Percentiles rank a stretch among this genome's conserved stretches.
Conservation (phyloP, 225 moss, liverwort and hornwort species). For the Climacium dendroides region DNA sequence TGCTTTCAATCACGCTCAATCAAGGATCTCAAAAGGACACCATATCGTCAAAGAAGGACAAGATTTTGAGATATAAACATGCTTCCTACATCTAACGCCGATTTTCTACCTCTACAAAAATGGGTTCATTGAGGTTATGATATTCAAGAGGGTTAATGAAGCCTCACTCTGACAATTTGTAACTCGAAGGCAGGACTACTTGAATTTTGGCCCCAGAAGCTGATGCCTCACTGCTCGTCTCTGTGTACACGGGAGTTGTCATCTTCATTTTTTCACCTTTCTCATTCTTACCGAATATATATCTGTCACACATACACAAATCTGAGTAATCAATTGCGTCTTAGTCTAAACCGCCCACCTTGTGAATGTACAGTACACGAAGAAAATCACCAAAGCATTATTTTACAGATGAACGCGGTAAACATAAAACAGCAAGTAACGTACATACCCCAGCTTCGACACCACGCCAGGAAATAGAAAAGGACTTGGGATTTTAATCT, state of each 20-base stretch:
- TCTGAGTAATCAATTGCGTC: not conserved
- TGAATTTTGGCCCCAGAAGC: slow-evolving; percentile 47
- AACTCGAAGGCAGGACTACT: slow-evolving; percentile 63
- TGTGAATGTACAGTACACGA: not conserved
- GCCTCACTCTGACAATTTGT: slow-evolving; percentile 53
- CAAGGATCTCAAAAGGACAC: not conserved
- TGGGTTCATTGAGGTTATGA: not conserved
- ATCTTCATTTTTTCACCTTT: slow-evolving; percentile 89
- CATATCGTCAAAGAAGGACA: not conserved
- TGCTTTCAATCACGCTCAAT: not conserved
- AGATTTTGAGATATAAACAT: not conserved
- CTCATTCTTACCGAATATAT: slow-evolving; percentile 90
- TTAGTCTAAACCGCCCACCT: not conserved
- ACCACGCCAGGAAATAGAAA: not conserved
- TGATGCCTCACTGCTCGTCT: slow-evolving; percentile 26
- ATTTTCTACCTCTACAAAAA: not conserved
- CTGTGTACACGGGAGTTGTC: slow-evolving; percentile 95
- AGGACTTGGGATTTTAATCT: not conserved
- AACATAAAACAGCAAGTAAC: not conserved
- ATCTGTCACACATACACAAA: slow-evolving; percentile 32
- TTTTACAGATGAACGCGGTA: not conserved
- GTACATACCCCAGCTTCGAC: not conserved
- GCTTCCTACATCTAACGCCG: not conserved
- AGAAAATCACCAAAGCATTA: not conserved
- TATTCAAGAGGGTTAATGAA: not conserved